These are phyloP conservation scores for Pugionium dolabratum DNA, from an alignment of 345 rosid species.

Conservation along the genomic window DNA sequence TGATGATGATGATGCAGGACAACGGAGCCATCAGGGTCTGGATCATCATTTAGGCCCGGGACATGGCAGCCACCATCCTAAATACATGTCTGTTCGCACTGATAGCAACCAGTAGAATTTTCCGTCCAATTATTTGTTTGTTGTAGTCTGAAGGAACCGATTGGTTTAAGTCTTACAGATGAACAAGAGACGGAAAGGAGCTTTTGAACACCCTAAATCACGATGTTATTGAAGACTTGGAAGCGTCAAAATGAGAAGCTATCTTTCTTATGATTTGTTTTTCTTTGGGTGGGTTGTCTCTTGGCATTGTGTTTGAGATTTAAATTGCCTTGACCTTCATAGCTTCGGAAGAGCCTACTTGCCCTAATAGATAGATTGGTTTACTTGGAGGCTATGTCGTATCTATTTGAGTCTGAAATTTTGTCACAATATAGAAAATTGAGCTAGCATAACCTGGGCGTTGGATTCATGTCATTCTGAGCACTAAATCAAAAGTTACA, in stretches of 20 bases:
- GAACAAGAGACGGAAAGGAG: constrained; percentile 4
- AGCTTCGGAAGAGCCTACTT: constrained; percentile 10
- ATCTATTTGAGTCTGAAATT: too few relatives aligned
- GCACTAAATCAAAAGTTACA: too few relatives aligned
- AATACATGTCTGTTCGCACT: constrained; percentile 20
- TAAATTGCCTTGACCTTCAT: constrained; percentile 25
- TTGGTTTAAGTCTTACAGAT: constrained; percentile 19
- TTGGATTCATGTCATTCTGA: too few relatives aligned
- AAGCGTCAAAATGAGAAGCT: constrained; percentile 31
- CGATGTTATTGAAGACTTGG: constrained; percentile 25
- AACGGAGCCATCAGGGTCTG: constrained; percentile 83
- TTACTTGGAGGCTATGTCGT: too few relatives aligned
- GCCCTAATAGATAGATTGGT: too few relatives aligned
- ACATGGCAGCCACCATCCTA: constrained; percentile 95
- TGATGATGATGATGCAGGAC: constrained; percentile 51
- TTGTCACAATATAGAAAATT: too few relatives aligned
- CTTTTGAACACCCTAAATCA: constrained; percentile 17
- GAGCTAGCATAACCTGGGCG: too few relatives aligned
- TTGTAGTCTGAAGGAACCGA: constrained; percentile 26
- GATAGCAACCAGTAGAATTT: background rate
- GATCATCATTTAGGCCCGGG: constrained; percentile 81
- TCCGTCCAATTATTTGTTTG: constrained; percentile 12
- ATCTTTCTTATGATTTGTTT: constrained; percentile 4
- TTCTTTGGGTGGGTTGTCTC: constrained; percentile 22
- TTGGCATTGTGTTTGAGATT: constrained; percentile 33